A percentile compares a stretch with the other conserved stretches of the same genome.
Conservation (phyloP, 306 rosid species). For the Quillaja saponaria region DNA sequence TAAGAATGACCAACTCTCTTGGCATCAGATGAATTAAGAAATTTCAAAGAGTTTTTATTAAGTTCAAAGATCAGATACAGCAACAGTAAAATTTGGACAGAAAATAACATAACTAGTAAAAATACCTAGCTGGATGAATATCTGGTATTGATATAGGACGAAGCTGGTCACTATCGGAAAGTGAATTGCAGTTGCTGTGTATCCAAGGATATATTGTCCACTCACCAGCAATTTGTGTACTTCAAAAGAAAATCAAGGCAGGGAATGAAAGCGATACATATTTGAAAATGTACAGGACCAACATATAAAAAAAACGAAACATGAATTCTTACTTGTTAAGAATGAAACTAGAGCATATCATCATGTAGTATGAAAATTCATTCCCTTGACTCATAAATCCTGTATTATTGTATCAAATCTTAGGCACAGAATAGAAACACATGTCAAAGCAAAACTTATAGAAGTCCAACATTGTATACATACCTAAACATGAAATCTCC, state of each 20-base stretch:
- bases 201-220: slow-evolving; percentile 95
- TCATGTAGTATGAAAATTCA: slow-evolving; percentile 98
- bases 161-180: slow-evolving; percentile 83
- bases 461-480: slow-evolving; percentile 17
- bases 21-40: background rate
- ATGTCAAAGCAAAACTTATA: slow-evolving; percentile 16
- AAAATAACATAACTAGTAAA: background rate
- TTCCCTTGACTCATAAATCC: slow-evolving; percentile 96
- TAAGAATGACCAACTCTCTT: background rate
- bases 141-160: slow-evolving; percentile 86
- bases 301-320: slow-evolving; percentile 10
- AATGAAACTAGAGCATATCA: slow-evolving; percentile 98
- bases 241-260: slow-evolving; percentile 34
- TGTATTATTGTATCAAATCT: slow-evolving; percentile 41
- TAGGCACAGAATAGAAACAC: slow-evolving; percentile 13
- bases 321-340: slow-evolving; percentile 76
- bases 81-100: background rate
- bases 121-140: slow-evolving; percentile 95
- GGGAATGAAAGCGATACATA: no score
- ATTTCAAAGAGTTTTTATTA: background rate
- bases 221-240: slow-evolving; percentile 66
- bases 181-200: slow-evolving; percentile 87
- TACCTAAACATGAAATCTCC: slow-evolving; percentile 90
- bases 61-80: background rate
- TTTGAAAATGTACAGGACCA: slow-evolving; percentile 22